Percentiles rank a stretch among this genome's conserved stretches.
Conservation (phyloP, 352 stramenopile species). For the Lagenidium sp. region DNA sequence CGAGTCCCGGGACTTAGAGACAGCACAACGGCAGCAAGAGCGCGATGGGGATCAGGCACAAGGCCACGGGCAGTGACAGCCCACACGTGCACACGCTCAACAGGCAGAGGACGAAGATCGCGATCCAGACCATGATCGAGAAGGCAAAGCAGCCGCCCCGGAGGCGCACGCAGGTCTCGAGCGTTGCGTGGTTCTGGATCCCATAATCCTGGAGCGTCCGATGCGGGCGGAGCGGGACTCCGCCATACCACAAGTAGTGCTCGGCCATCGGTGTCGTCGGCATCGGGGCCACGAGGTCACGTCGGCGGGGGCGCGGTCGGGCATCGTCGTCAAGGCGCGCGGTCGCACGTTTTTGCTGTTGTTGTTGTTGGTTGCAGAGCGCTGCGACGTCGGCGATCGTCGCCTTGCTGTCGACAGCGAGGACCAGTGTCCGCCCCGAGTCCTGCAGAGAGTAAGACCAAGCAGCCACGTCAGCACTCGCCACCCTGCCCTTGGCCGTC, state of each 20-base stretch:
- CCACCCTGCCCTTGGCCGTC: too few relatives aligned
- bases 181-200: constrained; percentile 61
- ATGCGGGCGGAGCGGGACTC: constrained; percentile 37
- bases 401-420: constrained; percentile 17
- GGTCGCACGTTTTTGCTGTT: too few relatives aligned
- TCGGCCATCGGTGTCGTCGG: background rate
- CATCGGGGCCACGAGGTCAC: too few relatives aligned
- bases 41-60: constrained; percentile 46
- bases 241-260: constrained; percentile 49
- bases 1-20: constrained; percentile 37
- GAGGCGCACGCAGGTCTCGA: constrained; percentile 29
- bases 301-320: too few relatives aligned
- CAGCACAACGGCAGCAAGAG: constrained; percentile 62
- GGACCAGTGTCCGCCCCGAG: constrained; percentile 23
- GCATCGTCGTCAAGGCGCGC: too few relatives aligned
- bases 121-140: constrained; percentile 67
- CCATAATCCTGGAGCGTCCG: constrained; percentile 46
- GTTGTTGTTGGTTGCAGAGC: constrained; percentile 5
- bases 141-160: constrained; percentile 62
- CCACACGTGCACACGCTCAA: constrained; percentile 70
- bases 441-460: constrained; percentile 17
- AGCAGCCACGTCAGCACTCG: background rate
- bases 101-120: constrained; percentile 67
- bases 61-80: constrained; percentile 44
- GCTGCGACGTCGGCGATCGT: constrained; percentile 30